Conservation (phyloP, 371 early-diverging fungal genomes). For the Mucor irregularis region DNA sequence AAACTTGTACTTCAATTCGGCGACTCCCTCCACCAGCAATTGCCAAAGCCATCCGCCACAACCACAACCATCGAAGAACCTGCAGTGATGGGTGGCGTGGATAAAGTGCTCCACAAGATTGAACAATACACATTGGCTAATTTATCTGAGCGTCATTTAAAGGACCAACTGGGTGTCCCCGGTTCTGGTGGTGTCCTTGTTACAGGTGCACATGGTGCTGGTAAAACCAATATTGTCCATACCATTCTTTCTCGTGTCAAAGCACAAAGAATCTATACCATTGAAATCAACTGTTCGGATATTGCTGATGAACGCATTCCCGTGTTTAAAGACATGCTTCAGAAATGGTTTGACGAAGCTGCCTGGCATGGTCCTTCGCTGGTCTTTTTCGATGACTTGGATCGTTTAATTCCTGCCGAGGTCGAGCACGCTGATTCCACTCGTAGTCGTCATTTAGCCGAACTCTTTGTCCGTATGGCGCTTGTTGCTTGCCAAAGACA, state of each 20-base stretch:
- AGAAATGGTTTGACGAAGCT: conserved; percentile 69
- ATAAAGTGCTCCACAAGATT: conserved; percentile 41
- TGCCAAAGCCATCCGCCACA: conserved; percentile 1
- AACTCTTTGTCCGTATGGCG: conserved; percentile 59
- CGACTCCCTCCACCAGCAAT: conserved; percentile 10
- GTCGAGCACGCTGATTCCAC: conserved; percentile 78
- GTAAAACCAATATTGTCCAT: conserved; percentile 76
- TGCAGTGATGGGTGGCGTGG: conserved; percentile 50
- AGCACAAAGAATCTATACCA: conserved; percentile 53
- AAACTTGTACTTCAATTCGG: conserved; percentile 50
- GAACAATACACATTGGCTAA: conserved; percentile 56
- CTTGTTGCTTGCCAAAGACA: conserved; percentile 46
- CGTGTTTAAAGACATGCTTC: conserved; percentile 64
- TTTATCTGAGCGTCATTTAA: conserved; percentile 50
- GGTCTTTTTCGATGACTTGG: conserved; percentile 96
- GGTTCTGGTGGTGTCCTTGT: conserved; percentile 76
- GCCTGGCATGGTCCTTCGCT: conserved; percentile 82
- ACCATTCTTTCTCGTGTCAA: conserved; percentile 46
- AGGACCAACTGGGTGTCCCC: conserved; percentile 52
- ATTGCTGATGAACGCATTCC: conserved; percentile 64
- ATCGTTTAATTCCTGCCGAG: conserved; percentile 86
- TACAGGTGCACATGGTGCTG: conserved; percentile 85
- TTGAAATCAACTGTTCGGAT: conserved; percentile 66
- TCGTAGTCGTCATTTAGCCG: conserved; percentile 70
- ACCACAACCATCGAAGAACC: not conserved